Conservation (phyloP, 192 early-diverging fungal genomes). For the Entomortierella beljakovae region DNA sequence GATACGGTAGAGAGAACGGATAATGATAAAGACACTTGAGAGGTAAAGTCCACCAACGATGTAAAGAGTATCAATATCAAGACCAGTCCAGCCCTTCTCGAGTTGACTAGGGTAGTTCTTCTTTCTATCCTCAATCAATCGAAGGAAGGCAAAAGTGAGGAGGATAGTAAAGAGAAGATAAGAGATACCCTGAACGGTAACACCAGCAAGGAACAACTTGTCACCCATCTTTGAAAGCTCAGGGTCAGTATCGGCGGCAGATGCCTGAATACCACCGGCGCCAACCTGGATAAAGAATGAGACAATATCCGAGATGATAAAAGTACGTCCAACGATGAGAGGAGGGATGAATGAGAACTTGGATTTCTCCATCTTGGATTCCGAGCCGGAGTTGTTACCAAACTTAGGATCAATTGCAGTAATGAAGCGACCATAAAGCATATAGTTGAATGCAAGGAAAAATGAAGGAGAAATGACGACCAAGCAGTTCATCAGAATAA, state of each 20-base stretch:
- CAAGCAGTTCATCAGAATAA: slow-evolving; percentile 2
- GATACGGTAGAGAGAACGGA: slow-evolving; percentile 36
- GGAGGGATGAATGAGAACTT: slow-evolving; percentile 40
- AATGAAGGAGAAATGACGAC: slow-evolving; percentile 19
- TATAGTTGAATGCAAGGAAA: slow-evolving; percentile 47
- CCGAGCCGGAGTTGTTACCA: not conserved
- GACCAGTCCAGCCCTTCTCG: not conserved
- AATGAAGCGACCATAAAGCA: slow-evolving; percentile 40
- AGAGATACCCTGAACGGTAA: slow-evolving; percentile 23
- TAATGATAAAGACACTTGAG: slow-evolving; percentile 30
- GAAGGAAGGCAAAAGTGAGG: slow-evolving; percentile 5
- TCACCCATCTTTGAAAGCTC: slow-evolving; percentile 10
- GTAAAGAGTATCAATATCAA: not conserved
- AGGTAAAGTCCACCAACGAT: slow-evolving; percentile 14
- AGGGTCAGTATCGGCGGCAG: not conserved
- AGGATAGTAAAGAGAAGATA: slow-evolving; percentile 25
- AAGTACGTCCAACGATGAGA: slow-evolving; percentile 25
- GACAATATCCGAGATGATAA: slow-evolving; percentile 19
- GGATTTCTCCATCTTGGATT: slow-evolving; percentile 15
- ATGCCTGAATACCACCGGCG: slow-evolving; percentile 24
- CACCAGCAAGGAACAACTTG: slow-evolving; percentile 31
- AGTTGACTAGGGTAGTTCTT: not conserved
- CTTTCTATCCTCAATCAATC: slow-evolving; percentile 19
- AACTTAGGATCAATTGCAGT: slow-evolving; percentile 26
- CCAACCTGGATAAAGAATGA: slow-evolving; percentile 22